Evolutionary conservation across 1,139 yeast species (phyloP).

Genomic region (Geotrichum macrosporum): DNA sequence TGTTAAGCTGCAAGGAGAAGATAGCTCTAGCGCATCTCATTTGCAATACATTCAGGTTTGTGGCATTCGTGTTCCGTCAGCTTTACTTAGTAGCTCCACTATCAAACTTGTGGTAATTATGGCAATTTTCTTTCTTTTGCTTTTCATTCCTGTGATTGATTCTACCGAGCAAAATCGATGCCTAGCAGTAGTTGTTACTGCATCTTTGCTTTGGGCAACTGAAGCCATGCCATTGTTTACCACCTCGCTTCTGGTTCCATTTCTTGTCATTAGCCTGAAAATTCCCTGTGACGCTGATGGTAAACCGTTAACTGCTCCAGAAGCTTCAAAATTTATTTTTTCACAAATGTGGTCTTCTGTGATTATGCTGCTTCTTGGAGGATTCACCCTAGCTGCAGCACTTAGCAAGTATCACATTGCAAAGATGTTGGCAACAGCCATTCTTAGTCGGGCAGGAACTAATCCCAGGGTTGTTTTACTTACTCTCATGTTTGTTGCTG

Average conservation of each 20-base stretch:
- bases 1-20: conserved; percentile 24
- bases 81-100: conserved; percentile 23
- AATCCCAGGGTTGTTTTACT: conserved; percentile 72
- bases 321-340: conserved; percentile 71
- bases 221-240: conserved; percentile 87
- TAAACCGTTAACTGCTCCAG: conserved; percentile 52
- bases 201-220: conserved; percentile 88
- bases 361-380: conserved; percentile 82
- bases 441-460: conserved; percentile 78
- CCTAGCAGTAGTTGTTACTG: conserved; percentile 71
- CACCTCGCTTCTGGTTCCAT: conserved; percentile 77
- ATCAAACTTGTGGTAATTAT: conserved; percentile 42
- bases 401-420: conserved; percentile 86
- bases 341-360: conserved; percentile 94
- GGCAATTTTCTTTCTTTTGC: conserved; percentile 48
- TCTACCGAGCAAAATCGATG: conserved; percentile 68
- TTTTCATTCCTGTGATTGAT: conserved; percentile 49
- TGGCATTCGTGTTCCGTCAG: conserved; percentile 25
- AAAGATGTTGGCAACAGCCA: conserved; percentile 73
- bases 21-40: not conserved
- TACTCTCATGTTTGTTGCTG: conserved; percentile 78
- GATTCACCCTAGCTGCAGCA: conserved; percentile 92
- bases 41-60: conserved; percentile 22
- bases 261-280: conserved; percentile 66
- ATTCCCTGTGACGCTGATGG: conserved; percentile 58